phyloP scores from a whole-genome alignment of 345 rosid genomes.

The Cardamine occulta region DNA sequence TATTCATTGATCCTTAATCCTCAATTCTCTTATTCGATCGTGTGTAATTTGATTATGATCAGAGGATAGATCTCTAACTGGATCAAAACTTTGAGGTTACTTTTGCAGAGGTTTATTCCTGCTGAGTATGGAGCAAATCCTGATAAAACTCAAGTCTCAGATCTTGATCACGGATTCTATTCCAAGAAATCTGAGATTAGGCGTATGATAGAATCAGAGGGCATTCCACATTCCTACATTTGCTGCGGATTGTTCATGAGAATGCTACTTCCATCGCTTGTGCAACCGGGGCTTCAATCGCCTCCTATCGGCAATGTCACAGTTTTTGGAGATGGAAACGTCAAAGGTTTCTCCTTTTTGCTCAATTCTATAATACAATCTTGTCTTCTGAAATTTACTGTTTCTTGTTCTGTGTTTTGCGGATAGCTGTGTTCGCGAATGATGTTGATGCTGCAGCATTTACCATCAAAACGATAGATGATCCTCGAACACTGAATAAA shows the following conservation, averaged over 20 bases:
- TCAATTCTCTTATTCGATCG: background rate
- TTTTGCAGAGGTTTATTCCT: constrained; percentile 78
- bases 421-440: constrained; percentile 38
- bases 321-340: constrained; percentile 71
- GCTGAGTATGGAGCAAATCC: constrained; percentile 86
- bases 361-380: background rate
- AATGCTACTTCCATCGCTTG: constrained; percentile 68
- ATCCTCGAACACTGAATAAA: constrained; percentile 71
- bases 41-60: background rate
- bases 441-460: constrained; percentile 63
- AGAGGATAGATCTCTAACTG: constrained; percentile 6
- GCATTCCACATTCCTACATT: constrained; percentile 68
- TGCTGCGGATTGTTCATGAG: constrained; percentile 72
- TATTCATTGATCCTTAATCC: background rate
- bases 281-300: constrained; percentile 64
- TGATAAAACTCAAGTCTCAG: constrained; percentile 62
- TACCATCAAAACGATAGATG: constrained; percentile 65
- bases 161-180: constrained; percentile 65
- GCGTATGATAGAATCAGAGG: constrained; percentile 65
- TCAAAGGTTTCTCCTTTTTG: constrained; percentile 55
- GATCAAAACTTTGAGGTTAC: background rate
- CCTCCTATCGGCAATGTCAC: constrained; percentile 71
- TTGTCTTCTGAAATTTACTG: background rate
- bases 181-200: constrained; percentile 64
- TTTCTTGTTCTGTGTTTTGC: background rate